Conservation (phyloP, 768 basidiomycete genomes). For the Tylopilus vinaceipallidus region DNA sequence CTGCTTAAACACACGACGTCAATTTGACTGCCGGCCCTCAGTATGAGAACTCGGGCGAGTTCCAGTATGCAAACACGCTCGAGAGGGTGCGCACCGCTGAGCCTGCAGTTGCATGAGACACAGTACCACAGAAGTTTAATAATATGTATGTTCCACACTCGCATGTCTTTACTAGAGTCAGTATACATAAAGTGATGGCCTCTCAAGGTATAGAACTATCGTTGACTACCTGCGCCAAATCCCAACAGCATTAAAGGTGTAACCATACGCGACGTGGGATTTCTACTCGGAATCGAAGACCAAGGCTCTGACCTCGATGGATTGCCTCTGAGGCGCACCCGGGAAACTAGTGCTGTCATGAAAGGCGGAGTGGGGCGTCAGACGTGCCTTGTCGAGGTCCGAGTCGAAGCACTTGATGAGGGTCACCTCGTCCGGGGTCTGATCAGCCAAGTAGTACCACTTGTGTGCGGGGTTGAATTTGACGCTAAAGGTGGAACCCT, state of each 20-base stretch:
- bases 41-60: constrained; percentile 80
- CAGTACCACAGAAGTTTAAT: background rate
- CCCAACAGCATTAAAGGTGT: background rate
- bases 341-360: constrained; percentile 33
- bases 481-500: constrained; percentile 37
- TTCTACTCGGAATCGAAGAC: constrained; percentile 41
- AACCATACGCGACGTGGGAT: too few relatives aligned
- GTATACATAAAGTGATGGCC: background rate
- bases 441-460: constrained; percentile 40
- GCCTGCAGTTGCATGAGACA: constrained; percentile 14
- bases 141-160: background rate
- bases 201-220: background rate
- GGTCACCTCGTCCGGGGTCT: constrained; percentile 41
- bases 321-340: constrained; percentile 40
- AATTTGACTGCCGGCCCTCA: constrained; percentile 25
- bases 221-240: too few relatives aligned
- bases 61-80: constrained; percentile 70
- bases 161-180: background rate
- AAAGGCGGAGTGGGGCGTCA: constrained; percentile 46
- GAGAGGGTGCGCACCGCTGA: constrained; percentile 18
- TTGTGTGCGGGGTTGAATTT: constrained; percentile 35
- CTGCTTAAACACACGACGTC: background rate
- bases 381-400: constrained; percentile 35
- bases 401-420: constrained; percentile 48
- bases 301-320: constrained; percentile 42